A percentile compares a stretch with the other conserved stretches of the same genome.
Conservation (phyloP, 139 green algal genomes). For the Gonium pectorale region DNA sequence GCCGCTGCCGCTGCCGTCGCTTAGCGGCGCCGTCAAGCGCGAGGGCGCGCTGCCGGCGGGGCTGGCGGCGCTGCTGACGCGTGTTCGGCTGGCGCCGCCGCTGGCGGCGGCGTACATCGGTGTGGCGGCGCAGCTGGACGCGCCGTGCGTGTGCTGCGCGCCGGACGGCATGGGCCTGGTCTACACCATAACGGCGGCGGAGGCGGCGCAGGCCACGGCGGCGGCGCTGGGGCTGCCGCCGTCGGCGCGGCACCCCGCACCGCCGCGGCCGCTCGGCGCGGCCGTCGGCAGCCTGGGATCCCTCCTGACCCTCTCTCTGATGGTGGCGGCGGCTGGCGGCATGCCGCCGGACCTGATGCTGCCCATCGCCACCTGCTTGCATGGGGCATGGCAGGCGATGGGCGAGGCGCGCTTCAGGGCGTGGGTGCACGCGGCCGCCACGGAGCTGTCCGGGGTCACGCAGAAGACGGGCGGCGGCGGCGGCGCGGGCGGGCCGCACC, state of each 20-base stretch:
- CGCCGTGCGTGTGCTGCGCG: not conserved
- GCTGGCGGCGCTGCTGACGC: not conserved
- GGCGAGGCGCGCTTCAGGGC: constrained; percentile 42
- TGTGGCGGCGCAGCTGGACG: constrained; percentile 8
- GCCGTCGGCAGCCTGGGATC: constrained; percentile 3
- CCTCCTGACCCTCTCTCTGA: constrained; percentile 51
- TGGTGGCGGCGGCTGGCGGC: constrained; percentile 56
- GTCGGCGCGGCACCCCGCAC: no score
- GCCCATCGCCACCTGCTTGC: constrained; percentile 53
- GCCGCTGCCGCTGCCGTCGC: no score
- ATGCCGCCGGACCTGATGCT: constrained; percentile 71
- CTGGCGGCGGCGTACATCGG: not conserved
- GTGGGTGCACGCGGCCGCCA: constrained; percentile 2
- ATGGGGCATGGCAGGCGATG: constrained; percentile 55
- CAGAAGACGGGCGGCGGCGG: no score
- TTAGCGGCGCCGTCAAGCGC: no score
- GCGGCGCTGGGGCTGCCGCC: no score
- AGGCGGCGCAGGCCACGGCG: not conserved
- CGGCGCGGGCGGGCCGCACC: not conserved
- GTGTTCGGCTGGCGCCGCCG: not conserved
- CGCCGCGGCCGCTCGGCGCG: not conserved
- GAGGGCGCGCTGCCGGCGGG: no score
- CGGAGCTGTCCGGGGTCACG: not conserved
- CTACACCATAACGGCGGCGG: not conserved
- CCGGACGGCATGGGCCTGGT: not conserved